phyloP scores from a whole-genome alignment of 108 stramenopile species.

The Asterionellopsis glacialis region DNA sequence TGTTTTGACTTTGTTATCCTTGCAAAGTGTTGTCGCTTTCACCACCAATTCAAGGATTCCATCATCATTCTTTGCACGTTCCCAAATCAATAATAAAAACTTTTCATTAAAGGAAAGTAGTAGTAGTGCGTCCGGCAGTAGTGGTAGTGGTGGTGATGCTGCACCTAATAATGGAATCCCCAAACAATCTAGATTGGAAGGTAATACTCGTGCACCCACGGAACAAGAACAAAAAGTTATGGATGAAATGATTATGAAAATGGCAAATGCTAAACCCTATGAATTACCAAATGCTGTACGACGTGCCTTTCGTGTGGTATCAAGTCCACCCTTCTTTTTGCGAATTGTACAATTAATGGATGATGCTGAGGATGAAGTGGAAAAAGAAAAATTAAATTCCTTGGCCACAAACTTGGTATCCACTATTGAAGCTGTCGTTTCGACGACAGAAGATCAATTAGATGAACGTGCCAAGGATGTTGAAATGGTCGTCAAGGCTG shows the following conservation, averaged over 20 bases:
- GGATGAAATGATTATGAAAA: conserved; percentile 87
- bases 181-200: conserved; percentile 56
- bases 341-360: conserved; percentile 77
- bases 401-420: conserved; percentile 72
- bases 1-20: too few relatives aligned
- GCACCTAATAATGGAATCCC: too few relatives aligned
- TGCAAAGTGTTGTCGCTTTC: too few relatives aligned
- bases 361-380: conserved; percentile 32
- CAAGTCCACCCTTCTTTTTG: conserved; percentile 82
- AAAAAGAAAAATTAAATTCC: conserved; percentile 55
- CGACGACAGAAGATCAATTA: conserved; percentile 64
- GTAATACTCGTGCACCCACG: conserved; percentile 69
- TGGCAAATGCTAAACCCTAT: conserved; percentile 73
- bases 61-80: too few relatives aligned
- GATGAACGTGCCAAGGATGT: conserved; percentile 80
- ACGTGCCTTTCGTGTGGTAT: conserved; percentile 75
- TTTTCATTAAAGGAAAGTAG: too few relatives aligned
- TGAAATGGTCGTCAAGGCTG: conserved; percentile 72
- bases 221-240: conserved; percentile 64
- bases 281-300: conserved; percentile 82
- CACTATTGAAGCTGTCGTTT: conserved; percentile 73
- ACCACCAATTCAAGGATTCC: too few relatives aligned
- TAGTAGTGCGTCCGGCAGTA: background rate
- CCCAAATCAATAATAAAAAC: too few relatives aligned
- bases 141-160: background rate